Conservation (phyloP, 192 early-diverging fungal genomes). For the Linnemannia zychae region DNA sequence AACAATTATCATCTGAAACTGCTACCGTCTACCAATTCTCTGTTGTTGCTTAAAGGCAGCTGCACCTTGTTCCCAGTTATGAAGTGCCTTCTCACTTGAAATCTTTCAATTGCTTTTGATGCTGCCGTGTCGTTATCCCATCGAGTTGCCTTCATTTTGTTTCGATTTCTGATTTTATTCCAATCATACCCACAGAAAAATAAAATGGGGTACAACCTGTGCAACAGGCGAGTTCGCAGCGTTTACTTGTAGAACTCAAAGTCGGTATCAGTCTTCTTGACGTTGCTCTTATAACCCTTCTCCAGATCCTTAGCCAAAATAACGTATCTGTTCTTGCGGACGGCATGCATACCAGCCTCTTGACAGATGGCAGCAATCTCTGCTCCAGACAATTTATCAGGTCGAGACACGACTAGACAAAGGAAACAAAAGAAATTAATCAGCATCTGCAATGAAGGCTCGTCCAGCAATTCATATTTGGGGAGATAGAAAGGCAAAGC, state of each 20-base stretch:
- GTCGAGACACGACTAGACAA: constrained; percentile 88
- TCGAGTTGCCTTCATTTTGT: too few species aligned
- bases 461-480: background rate
- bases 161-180: background rate
- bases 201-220: background rate
- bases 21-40: too few species aligned
- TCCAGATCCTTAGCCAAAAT: constrained; percentile 96
- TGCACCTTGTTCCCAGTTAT: too few species aligned
- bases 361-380: constrained; percentile 99
- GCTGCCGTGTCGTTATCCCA: too few species aligned
- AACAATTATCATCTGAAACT: too few species aligned
- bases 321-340: constrained; percentile 97
- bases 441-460: background rate
- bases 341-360: constrained; percentile 98
- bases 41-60: too few species aligned
- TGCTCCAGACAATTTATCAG: constrained; percentile 97
- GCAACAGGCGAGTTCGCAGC: background rate
- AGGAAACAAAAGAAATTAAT: background rate
- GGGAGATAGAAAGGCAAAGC: background rate
- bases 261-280: constrained; percentile 96
- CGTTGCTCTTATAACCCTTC: constrained; percentile 95
- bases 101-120: too few species aligned
- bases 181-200: background rate
- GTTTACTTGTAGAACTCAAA: constrained; percentile 96
- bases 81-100: too few species aligned